A percentile compares a stretch with the other conserved stretches of the same genome.
These are phyloP conservation scores for Penicillium sp. DNA, from an alignment of 2,329 filamentous ascomycete genomes.

Conservation along the genomic window DNA sequence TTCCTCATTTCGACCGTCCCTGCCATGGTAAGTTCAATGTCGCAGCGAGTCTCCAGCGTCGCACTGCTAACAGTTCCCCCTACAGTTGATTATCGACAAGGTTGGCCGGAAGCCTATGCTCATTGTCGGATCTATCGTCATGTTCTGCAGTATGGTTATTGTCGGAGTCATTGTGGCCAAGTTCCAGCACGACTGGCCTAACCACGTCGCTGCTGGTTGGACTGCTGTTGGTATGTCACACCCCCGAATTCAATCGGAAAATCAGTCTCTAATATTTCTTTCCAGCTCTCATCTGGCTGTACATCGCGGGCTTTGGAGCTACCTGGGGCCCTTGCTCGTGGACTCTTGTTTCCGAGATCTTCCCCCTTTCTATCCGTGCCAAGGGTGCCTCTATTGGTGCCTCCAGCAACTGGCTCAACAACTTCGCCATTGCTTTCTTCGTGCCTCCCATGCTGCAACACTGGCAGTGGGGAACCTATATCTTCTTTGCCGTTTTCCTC, in stretches of 20 bases:
- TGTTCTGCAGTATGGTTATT: slow-evolving; percentile 33
- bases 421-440: slow-evolving; percentile 37
- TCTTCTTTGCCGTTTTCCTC: slow-evolving; percentile 37
- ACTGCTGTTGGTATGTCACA: slow-evolving; percentile 30
- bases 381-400: slow-evolving; percentile 36
- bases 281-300: slow-evolving; percentile 34
- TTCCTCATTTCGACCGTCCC: slow-evolving; percentile 39
- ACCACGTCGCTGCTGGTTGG: slow-evolving; percentile 34
- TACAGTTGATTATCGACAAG: slow-evolving; percentile 34
- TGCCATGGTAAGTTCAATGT: slow-evolving; percentile 34
- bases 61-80: neutral
- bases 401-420: slow-evolving; percentile 38
- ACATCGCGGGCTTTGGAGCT: slow-evolving; percentile 32
- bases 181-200: slow-evolving; percentile 35
- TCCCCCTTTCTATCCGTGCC: slow-evolving; percentile 35
- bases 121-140: slow-evolving; percentile 28
- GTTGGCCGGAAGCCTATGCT: slow-evolving; percentile 37
- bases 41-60: neutral
- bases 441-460: slow-evolving; percentile 33
- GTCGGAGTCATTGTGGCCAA: slow-evolving; percentile 34
- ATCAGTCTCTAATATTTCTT: neutral
- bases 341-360: slow-evolving; percentile 36
- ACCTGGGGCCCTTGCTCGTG: slow-evolving; percentile 37
- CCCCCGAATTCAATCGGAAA: neutral
- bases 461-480: slow-evolving; percentile 35